Evolutionary conservation across 306 rosid genomes (phyloP), one percentile per base, ranked within the genome.

Genomic region (Lathyrus tuberosus): DNA sequence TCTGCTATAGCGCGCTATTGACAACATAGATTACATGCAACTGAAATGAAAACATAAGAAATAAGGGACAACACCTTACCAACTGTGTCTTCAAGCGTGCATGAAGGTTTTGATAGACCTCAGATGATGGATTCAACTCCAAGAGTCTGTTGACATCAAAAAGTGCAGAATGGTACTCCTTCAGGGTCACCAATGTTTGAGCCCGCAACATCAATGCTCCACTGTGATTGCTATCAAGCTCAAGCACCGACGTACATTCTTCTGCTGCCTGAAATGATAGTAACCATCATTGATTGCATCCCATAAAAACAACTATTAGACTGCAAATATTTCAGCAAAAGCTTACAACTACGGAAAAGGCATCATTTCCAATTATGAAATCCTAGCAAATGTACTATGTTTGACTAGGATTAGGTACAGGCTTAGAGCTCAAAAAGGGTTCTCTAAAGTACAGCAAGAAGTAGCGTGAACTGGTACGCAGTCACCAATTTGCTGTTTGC

Each of bases 221-320:
- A 4, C 93, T 88, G 78, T 91, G 97, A 11, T 83, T 70, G 56
- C 75, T 76, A 78, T 91, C 96, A 75, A 88, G 91, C 81, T 88
- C 97, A 76, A 91, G 93, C 66, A 91, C 97, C 16, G 91, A 91
- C 24, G 97, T 91, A 53, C 97, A 91, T 84, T 92, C 97, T 70
- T 82, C 92, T 67, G 97, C 95, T 14, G 96, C 97, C 97, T 92
- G 83, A 52, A 68, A 72, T 33, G 53, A 57, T 51, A 79, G 41
- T 15, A 41, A 79, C 10, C 69, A 74, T 54, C 58, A 20, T 49
- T 61, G 35, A 74, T 60, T 24, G 48, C 18, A 69, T 4, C 61
- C 52, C 11, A 59, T 46, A 4, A 4, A 48, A 49, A 72, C 40
- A 16, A 16, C 28, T 17, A 40, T 26, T 40, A 51, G 14, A 61